These are phyloP conservation scores for Cutaneotrichosporon arboriforme DNA, from an alignment of 1,284 basidiomycete species.

Conservation along the genomic window DNA sequence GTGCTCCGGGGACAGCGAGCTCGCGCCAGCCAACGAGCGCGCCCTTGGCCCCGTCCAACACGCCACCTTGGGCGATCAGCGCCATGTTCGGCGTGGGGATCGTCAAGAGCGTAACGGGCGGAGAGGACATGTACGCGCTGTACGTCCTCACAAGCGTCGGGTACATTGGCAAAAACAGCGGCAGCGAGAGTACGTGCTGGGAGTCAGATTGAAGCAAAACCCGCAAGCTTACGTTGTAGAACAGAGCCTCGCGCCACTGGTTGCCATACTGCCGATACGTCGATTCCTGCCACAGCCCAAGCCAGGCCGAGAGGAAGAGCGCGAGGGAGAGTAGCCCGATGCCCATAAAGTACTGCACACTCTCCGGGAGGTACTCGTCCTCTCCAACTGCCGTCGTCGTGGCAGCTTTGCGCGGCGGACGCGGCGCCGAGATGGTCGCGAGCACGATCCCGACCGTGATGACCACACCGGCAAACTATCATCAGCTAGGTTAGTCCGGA, in stretches of 20 bases:
- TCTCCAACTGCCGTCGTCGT: not conserved
- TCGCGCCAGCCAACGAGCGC: slow-evolving; percentile 12
- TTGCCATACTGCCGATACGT: slow-evolving; percentile 68
- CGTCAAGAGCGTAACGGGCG: slow-evolving; percentile 30
- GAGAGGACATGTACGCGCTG: slow-evolving; percentile 33
- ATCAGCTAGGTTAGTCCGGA: not conserved
- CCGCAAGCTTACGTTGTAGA: slow-evolving; percentile 55
- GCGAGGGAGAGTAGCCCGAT: slow-evolving; percentile 69
- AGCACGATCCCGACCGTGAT: slow-evolving; percentile 77
- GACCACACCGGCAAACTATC: slow-evolving; percentile 59
- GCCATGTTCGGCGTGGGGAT: slow-evolving; percentile 18
- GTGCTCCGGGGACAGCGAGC: slow-evolving; percentile 57
- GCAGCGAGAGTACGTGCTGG: slow-evolving; percentile 60
- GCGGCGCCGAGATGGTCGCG: slow-evolving; percentile 70
- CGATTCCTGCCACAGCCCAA: slow-evolving; percentile 81
- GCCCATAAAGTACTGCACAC: slow-evolving; percentile 59
- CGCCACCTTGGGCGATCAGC: not conserved
- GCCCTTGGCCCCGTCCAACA: slow-evolving; percentile 1
- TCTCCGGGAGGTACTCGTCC: slow-evolving; percentile 32
- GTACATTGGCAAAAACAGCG: slow-evolving; percentile 63
- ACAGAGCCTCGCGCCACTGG: slow-evolving; percentile 82
- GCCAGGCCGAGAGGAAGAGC: slow-evolving; percentile 70
- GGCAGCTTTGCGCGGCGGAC: not conserved
- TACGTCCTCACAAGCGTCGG: slow-evolving; percentile 54
- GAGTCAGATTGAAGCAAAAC: slow-evolving; percentile 6